Evolutionary conservation across 148 eudicot species (phyloP), one percentile per base, ranked within the genome.

Genomic region (Talinum fruticosum): DNA sequence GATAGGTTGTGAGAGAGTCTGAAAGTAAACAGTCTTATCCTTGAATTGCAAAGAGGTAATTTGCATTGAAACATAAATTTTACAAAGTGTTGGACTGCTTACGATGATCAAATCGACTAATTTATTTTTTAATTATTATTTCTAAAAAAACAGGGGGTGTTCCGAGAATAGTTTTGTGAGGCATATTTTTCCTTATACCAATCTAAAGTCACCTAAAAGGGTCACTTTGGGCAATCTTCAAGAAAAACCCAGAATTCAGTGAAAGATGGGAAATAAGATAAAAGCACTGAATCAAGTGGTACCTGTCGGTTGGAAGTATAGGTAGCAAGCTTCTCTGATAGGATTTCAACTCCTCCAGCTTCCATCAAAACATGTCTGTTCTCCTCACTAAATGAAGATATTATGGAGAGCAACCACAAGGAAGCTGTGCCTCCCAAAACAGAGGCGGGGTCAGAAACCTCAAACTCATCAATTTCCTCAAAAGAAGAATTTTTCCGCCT

Each of bases 321-420:
- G 77, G 75, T 80, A 49, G 87, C 80, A 78, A 92, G 91, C 87
- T 89, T 92, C 68, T 92, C 95, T 4, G 79, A 81, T 34, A 92
- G 91, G 66, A 77, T 86, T 77, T 92, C 97, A 53, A 92, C 87
- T 72, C 90, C 91, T 53, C 97, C 97, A 85, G 91, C 91, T 87
- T 89, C 97, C 88, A 89, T 75, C 30, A 90, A 86, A 75, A 79
- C 65, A 71, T 54, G 78, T 77, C 81, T 92, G 80, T 87, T 89
- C 81, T 88, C 86, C 57, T 49, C 75, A 73, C 82, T 74, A 76
- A 76, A 84, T 23, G 97, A 92, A 84, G 95, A 90, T 49, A 92
- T 73, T 69, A 90, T 84, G 35, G 87, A 89, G 30, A 92, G 84
- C 87, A 92, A 77, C 97, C 97, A 92, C 83, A 90, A 75, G 73